Percentiles rank a stretch among this genome's conserved stretches.
These are phyloP conservation scores for Solanum chilense DNA, from an alignment of 257 asterid genomes.

Conservation along the genomic window DNA sequence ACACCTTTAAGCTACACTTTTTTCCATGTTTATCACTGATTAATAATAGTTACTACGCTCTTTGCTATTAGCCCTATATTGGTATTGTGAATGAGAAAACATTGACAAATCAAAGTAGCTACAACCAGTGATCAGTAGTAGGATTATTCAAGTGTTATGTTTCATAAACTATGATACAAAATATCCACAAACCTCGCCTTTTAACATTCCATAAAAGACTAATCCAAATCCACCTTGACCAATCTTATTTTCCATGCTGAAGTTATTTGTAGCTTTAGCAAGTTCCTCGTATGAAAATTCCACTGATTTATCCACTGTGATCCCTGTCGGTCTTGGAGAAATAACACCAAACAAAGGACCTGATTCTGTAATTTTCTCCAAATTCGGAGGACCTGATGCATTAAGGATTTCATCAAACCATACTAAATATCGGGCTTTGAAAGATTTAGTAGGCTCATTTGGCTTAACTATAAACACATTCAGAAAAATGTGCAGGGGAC, in stretches of 20 bases:
- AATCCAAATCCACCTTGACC: slow-evolving; percentile 90
- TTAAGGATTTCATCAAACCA: neutral
- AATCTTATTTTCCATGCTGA: slow-evolving; percentile 43
- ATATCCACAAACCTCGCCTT: slow-evolving; percentile 59
- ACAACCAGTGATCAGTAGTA: neutral
- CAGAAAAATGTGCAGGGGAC: neutral
- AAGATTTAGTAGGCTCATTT: neutral
- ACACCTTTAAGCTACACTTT: neutral
- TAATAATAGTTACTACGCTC: neutral
- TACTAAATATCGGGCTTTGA: neutral
- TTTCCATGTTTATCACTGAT: neutral
- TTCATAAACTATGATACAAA: neutral
- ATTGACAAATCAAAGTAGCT: neutral
- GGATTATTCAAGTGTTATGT: neutral
- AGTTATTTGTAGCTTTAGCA: slow-evolving; percentile 52
- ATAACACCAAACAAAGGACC: slow-evolving; percentile 20
- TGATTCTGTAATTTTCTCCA: slow-evolving; percentile 27
- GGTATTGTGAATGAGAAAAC: neutral
- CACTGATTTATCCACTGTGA: slow-evolving; percentile 76
- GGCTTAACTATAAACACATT: neutral
- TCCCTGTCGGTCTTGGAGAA: slow-evolving; percentile 47
- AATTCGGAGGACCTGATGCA: slow-evolving; percentile 19
- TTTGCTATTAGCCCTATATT: neutral
- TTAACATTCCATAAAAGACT: slow-evolving; percentile 57
- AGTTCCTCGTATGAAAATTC: slow-evolving; percentile 72